These are phyloP conservation scores for Orbilia javanica DNA, from an alignment of 2,329 filamentous ascomycete species.

Conservation along the genomic window DNA sequence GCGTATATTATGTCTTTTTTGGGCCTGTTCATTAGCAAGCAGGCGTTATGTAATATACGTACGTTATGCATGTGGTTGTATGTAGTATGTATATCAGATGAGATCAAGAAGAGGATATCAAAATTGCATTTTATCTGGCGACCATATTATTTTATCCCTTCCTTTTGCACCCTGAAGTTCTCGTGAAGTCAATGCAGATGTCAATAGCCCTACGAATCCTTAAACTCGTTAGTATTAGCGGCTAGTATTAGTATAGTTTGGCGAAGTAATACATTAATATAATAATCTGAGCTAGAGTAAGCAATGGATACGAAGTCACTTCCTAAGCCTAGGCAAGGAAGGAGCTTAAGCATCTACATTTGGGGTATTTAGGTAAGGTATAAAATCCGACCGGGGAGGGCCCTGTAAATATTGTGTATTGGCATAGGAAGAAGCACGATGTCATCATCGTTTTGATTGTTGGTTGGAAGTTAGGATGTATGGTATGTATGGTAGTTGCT, in stretches of 20 bases:
- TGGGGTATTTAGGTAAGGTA: background rate
- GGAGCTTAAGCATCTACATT: too few relatives aligned
- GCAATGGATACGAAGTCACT: background rate
- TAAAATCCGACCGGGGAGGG: background rate
- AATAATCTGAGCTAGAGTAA: background rate
- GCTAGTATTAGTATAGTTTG: background rate
- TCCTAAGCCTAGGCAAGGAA: background rate
- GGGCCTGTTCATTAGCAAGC: background rate
- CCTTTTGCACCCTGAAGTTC: too few relatives aligned
- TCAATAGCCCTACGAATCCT: too few relatives aligned
- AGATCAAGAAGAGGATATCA: too few relatives aligned
- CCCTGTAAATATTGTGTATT: background rate
- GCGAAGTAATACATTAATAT: too few relatives aligned
- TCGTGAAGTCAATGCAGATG: too few relatives aligned
- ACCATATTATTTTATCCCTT: too few relatives aligned
- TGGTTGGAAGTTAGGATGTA: background rate
- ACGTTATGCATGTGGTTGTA: background rate
- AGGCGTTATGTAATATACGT: background rate
- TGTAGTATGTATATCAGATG: background rate
- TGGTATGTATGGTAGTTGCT: too few relatives aligned
- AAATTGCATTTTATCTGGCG: background rate
- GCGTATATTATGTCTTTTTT: background rate
- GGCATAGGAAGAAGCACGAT: slow-evolving; percentile 9
- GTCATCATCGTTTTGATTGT: slow-evolving; percentile 21
- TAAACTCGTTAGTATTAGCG: too few relatives aligned